Conservation (phyloP, 1,284 basidiomycete genomes). For the Prillingera fragicola region DNA sequence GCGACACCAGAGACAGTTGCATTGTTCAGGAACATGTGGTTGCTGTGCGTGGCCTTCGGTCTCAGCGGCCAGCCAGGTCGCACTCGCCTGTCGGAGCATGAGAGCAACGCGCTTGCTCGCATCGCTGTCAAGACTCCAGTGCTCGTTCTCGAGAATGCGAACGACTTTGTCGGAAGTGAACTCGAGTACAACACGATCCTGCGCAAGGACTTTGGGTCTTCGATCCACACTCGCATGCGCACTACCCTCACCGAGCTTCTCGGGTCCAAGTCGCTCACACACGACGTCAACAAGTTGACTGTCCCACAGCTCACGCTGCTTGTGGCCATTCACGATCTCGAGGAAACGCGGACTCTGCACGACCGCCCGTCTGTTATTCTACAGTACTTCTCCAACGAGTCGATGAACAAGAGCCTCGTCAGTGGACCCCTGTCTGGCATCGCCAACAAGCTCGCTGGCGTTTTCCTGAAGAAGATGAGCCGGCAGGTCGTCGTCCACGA, state of each 20-base stretch:
- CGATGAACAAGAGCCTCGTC: constrained; percentile 63
- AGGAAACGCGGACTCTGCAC: constrained; percentile 74
- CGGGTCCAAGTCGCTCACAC: constrained; percentile 56
- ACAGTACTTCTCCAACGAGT: constrained; percentile 83
- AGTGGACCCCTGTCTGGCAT: constrained; percentile 74
- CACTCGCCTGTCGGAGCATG: constrained; percentile 43
- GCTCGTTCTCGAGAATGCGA: constrained; percentile 73
- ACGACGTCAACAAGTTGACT: constrained; percentile 70
- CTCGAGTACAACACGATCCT: constrained; percentile 91
- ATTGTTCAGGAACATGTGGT: constrained; percentile 92
- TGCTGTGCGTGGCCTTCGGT: constrained; percentile 62
- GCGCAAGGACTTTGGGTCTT: constrained; percentile 76
- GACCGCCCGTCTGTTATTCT: constrained; percentile 78
- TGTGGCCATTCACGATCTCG: constrained; percentile 80
- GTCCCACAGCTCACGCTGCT: constrained; percentile 84
- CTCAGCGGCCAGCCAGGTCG: constrained; percentile 66
- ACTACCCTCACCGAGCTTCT: constrained; percentile 61
- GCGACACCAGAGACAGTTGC: constrained; percentile 64
- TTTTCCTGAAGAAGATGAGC: constrained; percentile 63
- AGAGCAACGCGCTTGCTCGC: constrained; percentile 67
- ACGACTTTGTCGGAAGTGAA: constrained; percentile 80
- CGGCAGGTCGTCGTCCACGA: constrained; percentile 70
- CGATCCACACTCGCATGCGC: constrained; percentile 68
- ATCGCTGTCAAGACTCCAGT: constrained; percentile 86
- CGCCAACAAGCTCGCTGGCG: constrained; percentile 65